These are phyloP conservation scores for Catunica adiposa DNA, from an alignment of 2,329 filamentous ascomycete genomes.

Conservation along the genomic window DNA sequence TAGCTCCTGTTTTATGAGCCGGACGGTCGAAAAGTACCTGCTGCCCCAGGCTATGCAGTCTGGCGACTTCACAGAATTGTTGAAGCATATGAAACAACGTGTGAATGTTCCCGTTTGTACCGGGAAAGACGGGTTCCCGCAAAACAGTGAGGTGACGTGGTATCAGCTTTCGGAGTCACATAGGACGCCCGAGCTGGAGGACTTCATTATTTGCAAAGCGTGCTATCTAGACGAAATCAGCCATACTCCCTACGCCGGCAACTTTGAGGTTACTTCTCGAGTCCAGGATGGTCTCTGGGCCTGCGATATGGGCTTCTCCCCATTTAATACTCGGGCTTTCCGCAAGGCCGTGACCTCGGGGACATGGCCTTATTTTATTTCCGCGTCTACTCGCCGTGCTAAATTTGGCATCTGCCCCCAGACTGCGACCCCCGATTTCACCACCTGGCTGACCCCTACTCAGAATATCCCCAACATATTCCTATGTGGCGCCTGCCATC, in stretches of 20 bases:
- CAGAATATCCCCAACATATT: conserved; percentile 18
- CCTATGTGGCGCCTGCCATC: conserved; percentile 23
- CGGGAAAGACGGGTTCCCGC: conserved; percentile 16
- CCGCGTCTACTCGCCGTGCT: neutral
- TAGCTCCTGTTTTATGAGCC: conserved; percentile 6
- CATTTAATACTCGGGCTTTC: conserved; percentile 17
- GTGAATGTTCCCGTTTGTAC: conserved; percentile 18
- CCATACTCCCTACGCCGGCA: conserved; percentile 19
- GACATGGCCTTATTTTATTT: neutral
- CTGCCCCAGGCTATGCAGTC: neutral
- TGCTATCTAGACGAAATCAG: conserved; percentile 23
- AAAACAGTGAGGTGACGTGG: conserved; percentile 15
- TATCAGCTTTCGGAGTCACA: conserved; percentile 21
- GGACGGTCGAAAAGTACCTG: neutral
- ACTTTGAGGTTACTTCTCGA: conserved; percentile 18
- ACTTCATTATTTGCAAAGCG: conserved; percentile 24
- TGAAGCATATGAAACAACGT: neutral
- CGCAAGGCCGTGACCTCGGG: conserved; percentile 6
- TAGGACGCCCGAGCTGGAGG: conserved; percentile 17
- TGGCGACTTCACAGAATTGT: conserved; percentile 6
- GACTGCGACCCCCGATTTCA: too few relatives aligned
- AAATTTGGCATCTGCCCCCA: neutral
- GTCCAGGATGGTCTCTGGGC: conserved; percentile 19
- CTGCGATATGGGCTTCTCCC: conserved; percentile 20
- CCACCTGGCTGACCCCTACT: conserved; percentile 8